These are phyloP conservation scores for Globomyces pollinis-pini DNA, from an alignment of 192 early-diverging fungal species.

Conservation along the genomic window DNA sequence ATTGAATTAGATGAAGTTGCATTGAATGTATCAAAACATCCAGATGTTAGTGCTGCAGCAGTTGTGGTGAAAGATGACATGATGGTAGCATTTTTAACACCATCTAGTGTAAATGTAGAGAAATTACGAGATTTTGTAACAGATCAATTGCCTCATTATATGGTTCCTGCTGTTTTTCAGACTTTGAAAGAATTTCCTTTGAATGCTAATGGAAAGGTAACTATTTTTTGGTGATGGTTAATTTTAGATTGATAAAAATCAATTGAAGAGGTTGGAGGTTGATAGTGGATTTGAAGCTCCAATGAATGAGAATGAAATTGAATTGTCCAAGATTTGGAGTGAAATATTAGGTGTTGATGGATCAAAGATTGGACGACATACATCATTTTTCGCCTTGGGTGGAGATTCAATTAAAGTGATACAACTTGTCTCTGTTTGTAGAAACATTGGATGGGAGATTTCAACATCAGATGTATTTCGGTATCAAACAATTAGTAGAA, in stretches of 20 bases:
- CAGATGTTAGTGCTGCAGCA: constrained; percentile 4
- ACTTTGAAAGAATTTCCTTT: constrained; percentile 20
- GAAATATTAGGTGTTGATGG: constrained; percentile 9
- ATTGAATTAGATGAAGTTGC: constrained; percentile 27
- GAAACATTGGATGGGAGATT: neutral
- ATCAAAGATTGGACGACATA: constrained; percentile 5
- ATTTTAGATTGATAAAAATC: constrained; percentile 4
- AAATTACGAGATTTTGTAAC: neutral
- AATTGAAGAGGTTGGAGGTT: neutral
- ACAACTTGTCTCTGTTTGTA: neutral
- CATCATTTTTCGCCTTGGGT: constrained; percentile 35
- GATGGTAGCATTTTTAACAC: constrained; percentile 26
- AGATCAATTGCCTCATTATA: constrained; percentile 22
- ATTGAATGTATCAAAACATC: constrained; percentile 1
- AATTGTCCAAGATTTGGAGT: neutral
- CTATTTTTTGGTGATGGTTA: neutral
- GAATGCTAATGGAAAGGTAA: constrained; percentile 22
- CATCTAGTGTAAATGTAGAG: neutral
- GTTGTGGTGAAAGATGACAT: constrained; percentile 16
- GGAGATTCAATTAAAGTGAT: constrained; percentile 27
- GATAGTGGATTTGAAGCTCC: neutral
- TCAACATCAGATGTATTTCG: neutral
- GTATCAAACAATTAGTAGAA: neutral
- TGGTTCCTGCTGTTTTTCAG: constrained; percentile 20
- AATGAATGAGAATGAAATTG: neutral